Evolutionary conservation across 2,329 filamentous ascomycete genomes (phyloP).

Genomic region (Colletotrichum sp.): DNA sequence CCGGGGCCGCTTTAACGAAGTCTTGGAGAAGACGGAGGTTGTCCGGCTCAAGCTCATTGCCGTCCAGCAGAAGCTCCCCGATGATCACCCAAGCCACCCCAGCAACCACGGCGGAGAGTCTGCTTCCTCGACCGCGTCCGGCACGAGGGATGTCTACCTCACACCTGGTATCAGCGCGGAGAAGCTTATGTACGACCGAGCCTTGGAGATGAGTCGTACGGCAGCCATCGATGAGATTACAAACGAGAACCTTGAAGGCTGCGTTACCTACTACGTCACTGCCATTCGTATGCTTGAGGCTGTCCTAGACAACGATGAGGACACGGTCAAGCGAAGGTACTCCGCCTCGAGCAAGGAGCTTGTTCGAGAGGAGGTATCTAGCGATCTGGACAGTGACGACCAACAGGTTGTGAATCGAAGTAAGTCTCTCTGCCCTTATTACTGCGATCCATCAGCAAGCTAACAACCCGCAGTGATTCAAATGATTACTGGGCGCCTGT

Average conservation of each 20-base stretch:
- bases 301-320: constrained; percentile 83
- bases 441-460: neutral
- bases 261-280: constrained; percentile 91
- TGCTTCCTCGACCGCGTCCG: constrained; percentile 62
- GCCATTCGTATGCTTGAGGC: constrained; percentile 95
- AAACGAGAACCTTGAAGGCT: constrained; percentile 84
- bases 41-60: constrained; percentile 88
- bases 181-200: constrained; percentile 97
- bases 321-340: constrained; percentile 43
- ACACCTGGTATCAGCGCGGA: constrained; percentile 92
- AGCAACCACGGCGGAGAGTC: constrained; percentile 72
- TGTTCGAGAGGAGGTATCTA: constrained; percentile 45
- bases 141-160: constrained; percentile 79
- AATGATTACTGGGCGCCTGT: constrained; percentile 64
- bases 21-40: constrained; percentile 93
- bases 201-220: constrained; percentile 93
- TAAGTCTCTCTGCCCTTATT: constrained; percentile 44
- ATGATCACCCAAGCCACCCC: constrained; percentile 86
- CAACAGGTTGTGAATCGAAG: constrained; percentile 75
- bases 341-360: constrained; percentile 44
- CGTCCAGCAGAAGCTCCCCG: constrained; percentile 81
- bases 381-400: constrained; percentile 69
- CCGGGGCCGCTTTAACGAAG: constrained; percentile 92
- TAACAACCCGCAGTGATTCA: constrained; percentile 57
- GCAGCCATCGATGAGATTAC: constrained; percentile 96